A percentile compares a stretch with the other conserved stretches of the same genome.
phyloP scores from a whole-genome alignment of 2,329 filamentous ascomycete species.

The Berkeleyomyces basicola region DNA sequence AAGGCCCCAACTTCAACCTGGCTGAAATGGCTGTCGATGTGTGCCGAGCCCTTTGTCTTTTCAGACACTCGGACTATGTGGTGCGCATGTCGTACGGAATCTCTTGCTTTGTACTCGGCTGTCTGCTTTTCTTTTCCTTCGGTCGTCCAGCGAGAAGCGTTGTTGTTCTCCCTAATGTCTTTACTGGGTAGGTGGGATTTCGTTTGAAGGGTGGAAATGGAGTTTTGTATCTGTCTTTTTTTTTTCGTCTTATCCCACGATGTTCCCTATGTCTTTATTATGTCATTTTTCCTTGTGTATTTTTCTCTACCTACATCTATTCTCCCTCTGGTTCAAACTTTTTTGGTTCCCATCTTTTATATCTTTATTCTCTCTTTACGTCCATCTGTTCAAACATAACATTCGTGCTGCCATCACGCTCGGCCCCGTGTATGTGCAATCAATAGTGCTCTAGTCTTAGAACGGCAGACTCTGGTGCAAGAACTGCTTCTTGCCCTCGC shows the following conservation, averaged over 20 bases:
- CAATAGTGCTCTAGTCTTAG: neutral
- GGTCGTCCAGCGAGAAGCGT: neutral
- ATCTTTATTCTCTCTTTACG: neutral
- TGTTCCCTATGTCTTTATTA: neutral
- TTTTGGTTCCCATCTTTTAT: neutral
- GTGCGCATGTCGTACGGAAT: neutral
- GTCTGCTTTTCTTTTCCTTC: neutral
- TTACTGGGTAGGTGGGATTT: slow-evolving; percentile 1
- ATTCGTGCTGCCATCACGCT: neutral
- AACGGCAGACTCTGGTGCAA: slow-evolving; percentile 37
- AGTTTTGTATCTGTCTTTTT: neutral
- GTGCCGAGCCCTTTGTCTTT: neutral
- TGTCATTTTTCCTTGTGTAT: neutral
- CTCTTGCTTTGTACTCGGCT: neutral
- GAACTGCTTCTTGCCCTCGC: slow-evolving; percentile 41
- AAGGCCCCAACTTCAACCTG: neutral
- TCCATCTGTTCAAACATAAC: neutral
- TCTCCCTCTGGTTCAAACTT: neutral
- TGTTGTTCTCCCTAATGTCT: neutral
- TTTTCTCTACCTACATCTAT: neutral
- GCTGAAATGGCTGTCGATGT: neutral
- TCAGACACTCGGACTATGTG: neutral
- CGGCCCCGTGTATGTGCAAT: neutral
- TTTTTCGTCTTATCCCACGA: neutral
- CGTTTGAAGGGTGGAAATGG: neutral